These are phyloP conservation scores for Jaltomata sinuosa DNA, from an alignment of 257 asterid species.

Conservation along the genomic window DNA sequence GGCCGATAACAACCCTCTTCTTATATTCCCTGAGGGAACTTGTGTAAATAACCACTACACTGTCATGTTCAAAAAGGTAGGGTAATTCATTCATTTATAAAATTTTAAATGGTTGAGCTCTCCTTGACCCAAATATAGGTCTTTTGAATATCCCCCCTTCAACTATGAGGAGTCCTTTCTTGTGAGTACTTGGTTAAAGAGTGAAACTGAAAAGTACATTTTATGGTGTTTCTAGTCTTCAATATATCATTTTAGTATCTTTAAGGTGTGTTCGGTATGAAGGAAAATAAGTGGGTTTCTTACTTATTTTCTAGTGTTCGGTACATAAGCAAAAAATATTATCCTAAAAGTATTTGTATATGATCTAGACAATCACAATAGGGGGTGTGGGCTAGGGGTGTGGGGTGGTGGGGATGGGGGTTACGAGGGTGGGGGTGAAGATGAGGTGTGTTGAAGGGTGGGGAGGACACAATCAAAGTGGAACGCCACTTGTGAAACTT, in stretches of 20 bases:
- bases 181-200: background rate
- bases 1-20: conserved; percentile 89
- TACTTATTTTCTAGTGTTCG: background rate
- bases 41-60: conserved; percentile 92
- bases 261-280: background rate
- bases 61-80: conserved; percentile 96
- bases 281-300: background rate
- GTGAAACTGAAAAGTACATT: background rate
- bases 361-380: background rate
- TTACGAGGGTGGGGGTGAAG: background rate
- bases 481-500: background rate
- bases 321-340: background rate
- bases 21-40: conserved; percentile 98
- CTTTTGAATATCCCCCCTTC: background rate
- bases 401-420: background rate
- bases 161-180: background rate
- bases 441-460: background rate
- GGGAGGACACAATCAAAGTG: background rate
- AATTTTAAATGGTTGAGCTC: background rate
- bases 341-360: background rate
- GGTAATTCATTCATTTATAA: background rate
- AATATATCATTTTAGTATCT: background rate
- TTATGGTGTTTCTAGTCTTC: background rate
- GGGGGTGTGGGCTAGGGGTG: no score
- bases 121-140: background rate